Conservation (phyloP, 2,329 filamentous ascomycete genomes). For the Sporothrix pallida region DNA sequence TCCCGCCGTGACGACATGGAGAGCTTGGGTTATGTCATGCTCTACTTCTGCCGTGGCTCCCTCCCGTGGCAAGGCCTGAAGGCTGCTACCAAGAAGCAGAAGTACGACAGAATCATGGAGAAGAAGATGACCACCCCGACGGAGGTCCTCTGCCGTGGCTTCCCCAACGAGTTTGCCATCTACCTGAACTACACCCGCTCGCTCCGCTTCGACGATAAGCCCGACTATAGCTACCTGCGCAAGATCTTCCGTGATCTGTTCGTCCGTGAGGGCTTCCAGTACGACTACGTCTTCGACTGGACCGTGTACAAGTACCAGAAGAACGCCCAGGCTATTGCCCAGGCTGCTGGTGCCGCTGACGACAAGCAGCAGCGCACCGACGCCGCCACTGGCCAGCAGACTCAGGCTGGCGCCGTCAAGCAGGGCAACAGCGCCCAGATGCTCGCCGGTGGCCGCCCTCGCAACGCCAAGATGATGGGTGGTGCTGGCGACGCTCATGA, state of each 20-base stretch:
- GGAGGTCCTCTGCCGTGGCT: slow-evolving; percentile 97
- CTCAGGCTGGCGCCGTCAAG: slow-evolving; percentile 52
- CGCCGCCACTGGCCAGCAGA: slow-evolving; percentile 66
- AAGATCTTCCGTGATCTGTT: slow-evolving; percentile 99
- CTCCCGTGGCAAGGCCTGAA: slow-evolving; percentile 92
- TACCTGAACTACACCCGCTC: slow-evolving; percentile 99
- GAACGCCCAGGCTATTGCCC: slow-evolving; percentile 93
- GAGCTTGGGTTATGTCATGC: slow-evolving; percentile 98
- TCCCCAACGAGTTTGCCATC: slow-evolving; percentile 99
- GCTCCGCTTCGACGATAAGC: slow-evolving; percentile 99
- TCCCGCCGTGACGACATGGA: slow-evolving; percentile 99
- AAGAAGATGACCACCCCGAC: slow-evolving; percentile 99
- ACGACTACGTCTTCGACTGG: slow-evolving; percentile 99
- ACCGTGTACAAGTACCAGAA: slow-evolving; percentile 99
- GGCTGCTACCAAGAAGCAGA: slow-evolving; percentile 86
- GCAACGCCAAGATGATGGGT: slow-evolving; percentile 82
- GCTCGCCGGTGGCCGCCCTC: slow-evolving; percentile 76
- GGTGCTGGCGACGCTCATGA: slow-evolving; percentile 70
- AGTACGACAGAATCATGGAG: slow-evolving; percentile 99
- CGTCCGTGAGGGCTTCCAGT: slow-evolving; percentile 98
- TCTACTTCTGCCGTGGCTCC: slow-evolving; percentile 99
- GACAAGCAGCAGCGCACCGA: slow-evolving; percentile 74
- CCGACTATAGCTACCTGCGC: slow-evolving; percentile 98
- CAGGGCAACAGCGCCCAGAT: slow-evolving; percentile 68
- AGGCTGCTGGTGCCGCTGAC: slow-evolving; percentile 77